Conservation (phyloP, 306 rosid genomes). For the Hippophae tibetana region DNA sequence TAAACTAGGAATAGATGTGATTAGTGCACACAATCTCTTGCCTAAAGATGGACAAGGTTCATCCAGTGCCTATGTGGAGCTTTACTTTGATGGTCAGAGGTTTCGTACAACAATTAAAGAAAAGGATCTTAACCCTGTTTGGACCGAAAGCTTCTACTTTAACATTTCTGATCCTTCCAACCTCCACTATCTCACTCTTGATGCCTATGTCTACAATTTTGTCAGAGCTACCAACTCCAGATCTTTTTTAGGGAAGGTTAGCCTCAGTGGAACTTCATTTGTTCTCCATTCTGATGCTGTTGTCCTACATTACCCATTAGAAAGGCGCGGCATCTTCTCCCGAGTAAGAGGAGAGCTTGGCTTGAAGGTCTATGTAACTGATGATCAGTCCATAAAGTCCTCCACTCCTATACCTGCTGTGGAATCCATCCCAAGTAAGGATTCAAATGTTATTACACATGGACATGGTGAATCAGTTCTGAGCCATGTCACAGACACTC, state of each 20-base stretch:
- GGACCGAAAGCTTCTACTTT: slow-evolving; percentile 83
- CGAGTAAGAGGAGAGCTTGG: slow-evolving; percentile 81
- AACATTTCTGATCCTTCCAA: slow-evolving; percentile 69
- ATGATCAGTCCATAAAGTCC: slow-evolving; percentile 47
- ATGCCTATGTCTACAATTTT: slow-evolving; percentile 49
- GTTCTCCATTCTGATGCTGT: slow-evolving; percentile 75
- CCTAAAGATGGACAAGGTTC: slow-evolving; percentile 85
- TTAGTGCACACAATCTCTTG: slow-evolving; percentile 73
- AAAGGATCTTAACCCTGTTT: slow-evolving; percentile 67
- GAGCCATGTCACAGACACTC: slow-evolving; percentile 15
- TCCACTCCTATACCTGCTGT: slow-evolving; percentile 37
- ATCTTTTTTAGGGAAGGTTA: slow-evolving; percentile 67
- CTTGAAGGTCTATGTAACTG: slow-evolving; percentile 56
- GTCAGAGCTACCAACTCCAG: slow-evolving; percentile 38
- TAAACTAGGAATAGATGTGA: slow-evolving; percentile 70
- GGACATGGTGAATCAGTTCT: slow-evolving; percentile 19
- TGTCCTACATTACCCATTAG: slow-evolving; percentile 73
- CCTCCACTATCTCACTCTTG: slow-evolving; percentile 58
- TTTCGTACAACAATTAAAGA: slow-evolving; percentile 63
- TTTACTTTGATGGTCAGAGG: slow-evolving; percentile 68
- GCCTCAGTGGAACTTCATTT: slow-evolving; percentile 64
- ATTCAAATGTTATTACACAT: slow-evolving; percentile 14
- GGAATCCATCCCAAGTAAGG: slow-evolving; percentile 26
- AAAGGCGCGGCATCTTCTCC: slow-evolving; percentile 62
- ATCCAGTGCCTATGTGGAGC: slow-evolving; percentile 67